Evolutionary conservation across 2,329 filamentous ascomycete species (phyloP).

Genomic region (Arachnopeziza araneosa): DNA sequence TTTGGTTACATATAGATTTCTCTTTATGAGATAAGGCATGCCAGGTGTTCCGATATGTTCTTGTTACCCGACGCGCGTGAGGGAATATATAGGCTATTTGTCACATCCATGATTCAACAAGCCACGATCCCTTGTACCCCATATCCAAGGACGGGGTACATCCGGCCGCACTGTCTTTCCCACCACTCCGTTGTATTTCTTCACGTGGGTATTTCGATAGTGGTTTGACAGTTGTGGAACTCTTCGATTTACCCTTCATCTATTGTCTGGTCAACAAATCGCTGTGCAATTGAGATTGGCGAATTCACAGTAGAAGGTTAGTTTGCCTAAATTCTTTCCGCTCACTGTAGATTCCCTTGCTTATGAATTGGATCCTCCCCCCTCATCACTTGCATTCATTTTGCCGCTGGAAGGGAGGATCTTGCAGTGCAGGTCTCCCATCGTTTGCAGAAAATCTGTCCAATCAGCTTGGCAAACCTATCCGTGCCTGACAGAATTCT

Average conservation of each 20-base stretch:
- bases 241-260: background rate
- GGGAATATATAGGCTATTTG: background rate
- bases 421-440: background rate
- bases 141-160: background rate
- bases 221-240: background rate
- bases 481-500: background rate
- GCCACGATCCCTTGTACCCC: background rate
- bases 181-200: background rate
- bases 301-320: background rate
- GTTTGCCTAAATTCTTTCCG: background rate
- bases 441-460: background rate
- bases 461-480: background rate
- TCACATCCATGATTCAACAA: background rate
- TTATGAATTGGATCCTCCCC: background rate
- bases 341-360: background rate
- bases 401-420: background rate
- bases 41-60: background rate
- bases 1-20: background rate
- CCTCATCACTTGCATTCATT: background rate
- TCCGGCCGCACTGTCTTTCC: background rate
- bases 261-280: background rate
- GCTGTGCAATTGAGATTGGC: background rate
- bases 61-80: background rate
- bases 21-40: background rate
- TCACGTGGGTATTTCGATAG: background rate